Base-by-base conservation (phyloP, 1,284 basidiomycete genomes). In the Ganoderma multipileum region DNA sequence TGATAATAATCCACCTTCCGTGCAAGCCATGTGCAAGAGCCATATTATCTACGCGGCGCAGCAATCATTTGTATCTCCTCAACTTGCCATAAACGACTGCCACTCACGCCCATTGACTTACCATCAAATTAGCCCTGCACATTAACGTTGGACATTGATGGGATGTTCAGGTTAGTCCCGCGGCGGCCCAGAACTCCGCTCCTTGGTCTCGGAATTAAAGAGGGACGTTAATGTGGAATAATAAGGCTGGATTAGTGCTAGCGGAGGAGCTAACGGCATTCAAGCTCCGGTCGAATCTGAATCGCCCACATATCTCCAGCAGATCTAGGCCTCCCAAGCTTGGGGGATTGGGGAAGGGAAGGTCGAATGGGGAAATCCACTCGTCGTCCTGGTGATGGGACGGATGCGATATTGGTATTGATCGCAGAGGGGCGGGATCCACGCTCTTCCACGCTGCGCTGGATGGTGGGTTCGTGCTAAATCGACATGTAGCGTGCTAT, bases 371-470 rank as follows among this genome's bases (percentile, higher is more conserved):
- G 52, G 52, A 18, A 30, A 30, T 30, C 28, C 28, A 14, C 52
- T 30, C 26, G 52, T 54, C 52, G 52, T 18, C 26, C 28, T 54
- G 52, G 52, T 14, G 52, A 54, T 54, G 52, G 28, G 26, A 23
- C 47, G 47, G 47, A 50, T 50, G 47, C 47, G 47, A 50, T 54
- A 54, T 54, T 54, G 28, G 52, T 7, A 54, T 30, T 54, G 52
- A 54, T 54, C 52, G 28, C 52, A 54, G 52, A 9, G 23, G 2
- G 20, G 5, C 3, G 20, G 38, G 38, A 39, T 39, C 12, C 41
- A 42, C 16, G 41, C 41, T 33, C 33, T 33, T 33, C 41, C 41
- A 18, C 42, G 42, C 42, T n/a, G 42, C 18, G 20, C 7, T 23
- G 41, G 16, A 42, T 42, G 41, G 18, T 42, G 12, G 7, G 41